Base-by-base conservation (phyloP, 1,284 basidiomycete species). In the Melampsora occidentalis region DNA sequence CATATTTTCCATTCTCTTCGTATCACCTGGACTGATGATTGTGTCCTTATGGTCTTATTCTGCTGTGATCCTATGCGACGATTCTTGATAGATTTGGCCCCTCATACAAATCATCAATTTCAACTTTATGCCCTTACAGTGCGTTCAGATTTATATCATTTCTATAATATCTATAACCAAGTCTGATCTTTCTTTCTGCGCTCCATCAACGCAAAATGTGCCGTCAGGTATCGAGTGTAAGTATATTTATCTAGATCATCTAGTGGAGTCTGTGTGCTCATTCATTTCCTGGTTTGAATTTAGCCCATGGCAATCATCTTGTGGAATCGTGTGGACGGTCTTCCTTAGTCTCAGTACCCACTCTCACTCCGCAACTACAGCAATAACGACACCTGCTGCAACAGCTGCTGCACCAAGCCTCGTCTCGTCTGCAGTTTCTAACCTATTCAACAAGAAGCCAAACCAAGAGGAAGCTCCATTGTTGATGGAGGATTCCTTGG, bases 81-180 rank as follows among this genome's bases (percentile, higher is more conserved):
- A 2, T 10, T 20, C 6, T n/a, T 10, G 9, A 25, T 31, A 71
- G 69, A 71, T 71, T 28, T 71, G 69, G 69, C 69, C 69, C 39
- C 69, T 71, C 12, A 71, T 71, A 25, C 69, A 71, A 61, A 62
- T 71, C 16, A 61, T 71, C 22, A 71, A 71, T 49, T 71, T 71
- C 42, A 71, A 61, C 57, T 71, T 71, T 25, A 71, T 71, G 69
- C 69, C 69, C 48, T 61, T 71, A 42, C 53, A 71, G 69, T 71
- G 39, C 61, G 69, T 62, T 28, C 14, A 7, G 18, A 25, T 25
- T 48, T 20, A 18, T 67, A n/a, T 18, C 62, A 28, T 31, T 12
- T 10, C 39, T 22, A 6, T 18, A 7, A 42, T 10, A 10, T 48
- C 16, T n/a, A 67, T 39, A 46, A 67, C 18, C 42, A 28, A 28